These are phyloP conservation scores for Binderoboletus segoi DNA, from an alignment of 1,284 basidiomycete genomes.

Conservation along the genomic window DNA sequence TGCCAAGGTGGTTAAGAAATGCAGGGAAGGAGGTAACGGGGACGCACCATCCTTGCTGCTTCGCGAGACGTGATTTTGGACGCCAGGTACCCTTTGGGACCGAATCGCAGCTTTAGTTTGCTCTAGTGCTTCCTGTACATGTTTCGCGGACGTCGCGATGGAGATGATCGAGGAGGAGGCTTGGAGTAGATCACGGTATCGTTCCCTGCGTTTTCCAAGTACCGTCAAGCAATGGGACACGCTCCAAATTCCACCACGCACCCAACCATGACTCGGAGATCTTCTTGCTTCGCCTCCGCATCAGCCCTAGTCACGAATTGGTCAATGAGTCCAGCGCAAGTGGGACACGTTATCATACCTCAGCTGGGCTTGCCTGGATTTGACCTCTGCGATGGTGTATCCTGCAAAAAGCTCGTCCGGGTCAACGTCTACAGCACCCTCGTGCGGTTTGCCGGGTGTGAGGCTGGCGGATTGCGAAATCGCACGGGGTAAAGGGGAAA, in stretches of 20 bases:
- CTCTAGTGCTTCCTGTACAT: constrained; percentile 59
- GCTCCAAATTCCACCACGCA: constrained; percentile 48
- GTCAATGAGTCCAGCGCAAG: neutral
- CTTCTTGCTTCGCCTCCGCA: constrained; percentile 89
- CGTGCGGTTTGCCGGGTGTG: constrained; percentile 21
- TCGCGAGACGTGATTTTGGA: constrained; percentile 44
- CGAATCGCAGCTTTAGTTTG: constrained; percentile 59
- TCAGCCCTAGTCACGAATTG: constrained; percentile 56
- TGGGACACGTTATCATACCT: constrained; percentile 46
- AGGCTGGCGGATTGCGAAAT: constrained; percentile 23
- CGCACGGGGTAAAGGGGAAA: constrained; percentile 10
- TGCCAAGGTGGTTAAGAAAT: constrained; percentile 5
- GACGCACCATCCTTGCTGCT: constrained; percentile 53
- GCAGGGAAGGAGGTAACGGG: neutral
- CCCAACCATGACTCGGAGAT: constrained; percentile 94
- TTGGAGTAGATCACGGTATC: constrained; percentile 90
- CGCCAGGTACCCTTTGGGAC: constrained; percentile 46
- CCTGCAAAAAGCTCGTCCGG: constrained; percentile 83
- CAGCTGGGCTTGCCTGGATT: constrained; percentile 68
- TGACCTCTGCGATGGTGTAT: constrained; percentile 76
- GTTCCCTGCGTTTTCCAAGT: constrained; percentile 76
- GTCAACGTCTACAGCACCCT: constrained; percentile 45
- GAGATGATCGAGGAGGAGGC: constrained; percentile 87
- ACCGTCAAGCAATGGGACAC: constrained; percentile 34
- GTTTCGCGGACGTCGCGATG: constrained; percentile 66